phyloP scores from a whole-genome alignment of 176 grass and related monocot genomes.

The Ensete glaucum region DNA sequence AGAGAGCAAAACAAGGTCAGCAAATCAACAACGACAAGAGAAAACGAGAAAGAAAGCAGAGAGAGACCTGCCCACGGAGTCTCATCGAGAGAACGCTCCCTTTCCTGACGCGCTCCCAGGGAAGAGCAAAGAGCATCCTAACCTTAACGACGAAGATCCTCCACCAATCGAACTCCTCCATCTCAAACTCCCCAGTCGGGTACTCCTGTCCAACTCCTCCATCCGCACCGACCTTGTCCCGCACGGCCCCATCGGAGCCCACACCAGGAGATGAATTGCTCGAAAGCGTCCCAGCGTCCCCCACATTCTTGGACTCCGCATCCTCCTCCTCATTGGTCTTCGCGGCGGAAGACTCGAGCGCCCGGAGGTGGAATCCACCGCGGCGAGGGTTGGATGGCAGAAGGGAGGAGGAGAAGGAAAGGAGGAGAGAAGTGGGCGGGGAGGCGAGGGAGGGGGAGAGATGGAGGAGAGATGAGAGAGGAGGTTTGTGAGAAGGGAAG shows the following conservation, averaged over 20 bases:
- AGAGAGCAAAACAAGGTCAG: no score
- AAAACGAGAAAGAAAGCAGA: not conserved
- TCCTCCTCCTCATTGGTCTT: not conserved
- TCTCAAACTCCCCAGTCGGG: slow-evolving; percentile 56
- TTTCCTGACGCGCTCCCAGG: slow-evolving; percentile 80
- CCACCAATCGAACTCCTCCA: slow-evolving; percentile 57
- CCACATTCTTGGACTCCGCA: not conserved
- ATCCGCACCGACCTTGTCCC: not conserved
- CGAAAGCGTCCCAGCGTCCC: no score
- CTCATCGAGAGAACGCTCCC: slow-evolving; percentile 78
- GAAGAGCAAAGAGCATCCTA: slow-evolving; percentile 50
- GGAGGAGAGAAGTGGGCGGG: not conserved
- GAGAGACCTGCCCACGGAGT: slow-evolving; percentile 62
- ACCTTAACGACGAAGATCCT: slow-evolving; percentile 28
- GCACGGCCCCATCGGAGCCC: not conserved
- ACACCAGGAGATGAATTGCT: not conserved
- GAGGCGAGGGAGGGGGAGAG: not conserved
- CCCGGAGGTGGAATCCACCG: not conserved
- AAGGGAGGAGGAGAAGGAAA: not conserved
- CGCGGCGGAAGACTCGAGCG: not conserved
- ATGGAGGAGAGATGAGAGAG: not conserved
- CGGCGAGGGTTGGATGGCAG: not conserved
- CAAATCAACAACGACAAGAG: no score
- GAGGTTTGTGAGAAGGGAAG: no score
- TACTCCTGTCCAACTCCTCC: not conserved